Conservation (phyloP, 129 eudicot genomes). For the Saussurea involucrata region DNA sequence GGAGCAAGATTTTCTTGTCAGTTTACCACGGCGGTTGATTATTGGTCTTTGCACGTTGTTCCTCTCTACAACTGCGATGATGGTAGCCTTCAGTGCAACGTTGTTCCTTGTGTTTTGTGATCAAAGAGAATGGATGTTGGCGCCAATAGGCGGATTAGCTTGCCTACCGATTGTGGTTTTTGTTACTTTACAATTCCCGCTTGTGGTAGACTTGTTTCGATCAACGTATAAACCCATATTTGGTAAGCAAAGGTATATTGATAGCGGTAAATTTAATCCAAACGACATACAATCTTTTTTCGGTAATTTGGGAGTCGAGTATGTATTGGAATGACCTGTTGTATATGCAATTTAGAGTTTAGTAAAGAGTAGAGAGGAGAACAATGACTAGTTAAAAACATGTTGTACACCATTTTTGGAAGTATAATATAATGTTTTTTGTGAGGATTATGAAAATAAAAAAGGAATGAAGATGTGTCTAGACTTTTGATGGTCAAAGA, state of each 20-base stretch:
- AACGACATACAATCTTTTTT: too few species aligned
- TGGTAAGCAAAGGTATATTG: background rate
- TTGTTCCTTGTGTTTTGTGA: background rate
- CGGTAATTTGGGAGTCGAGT: background rate
- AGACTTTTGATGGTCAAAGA: too few species aligned
- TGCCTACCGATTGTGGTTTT: background rate
- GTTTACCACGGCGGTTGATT: background rate
- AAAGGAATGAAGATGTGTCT: background rate
- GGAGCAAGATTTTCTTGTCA: background rate
- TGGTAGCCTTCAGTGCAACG: conserved; percentile 3
- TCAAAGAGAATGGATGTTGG: background rate
- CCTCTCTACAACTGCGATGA: conserved; percentile 8
- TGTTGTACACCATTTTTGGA: background rate
- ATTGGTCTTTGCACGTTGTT: conserved; percentile 2
- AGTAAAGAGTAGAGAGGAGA: background rate
- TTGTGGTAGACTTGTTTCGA: background rate
- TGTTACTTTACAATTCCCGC: conserved; percentile 2
- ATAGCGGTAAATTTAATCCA: too few species aligned
- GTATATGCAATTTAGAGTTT: background rate
- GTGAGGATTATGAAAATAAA: background rate
- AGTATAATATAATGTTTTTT: background rate
- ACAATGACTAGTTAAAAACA: background rate
- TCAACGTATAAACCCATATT: background rate
- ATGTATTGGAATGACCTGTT: background rate
- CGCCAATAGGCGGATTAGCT: background rate